Evolutionary conservation across 441 rosid genomes (phyloP).

Genomic region (Aquilaria agallochum): DNA sequence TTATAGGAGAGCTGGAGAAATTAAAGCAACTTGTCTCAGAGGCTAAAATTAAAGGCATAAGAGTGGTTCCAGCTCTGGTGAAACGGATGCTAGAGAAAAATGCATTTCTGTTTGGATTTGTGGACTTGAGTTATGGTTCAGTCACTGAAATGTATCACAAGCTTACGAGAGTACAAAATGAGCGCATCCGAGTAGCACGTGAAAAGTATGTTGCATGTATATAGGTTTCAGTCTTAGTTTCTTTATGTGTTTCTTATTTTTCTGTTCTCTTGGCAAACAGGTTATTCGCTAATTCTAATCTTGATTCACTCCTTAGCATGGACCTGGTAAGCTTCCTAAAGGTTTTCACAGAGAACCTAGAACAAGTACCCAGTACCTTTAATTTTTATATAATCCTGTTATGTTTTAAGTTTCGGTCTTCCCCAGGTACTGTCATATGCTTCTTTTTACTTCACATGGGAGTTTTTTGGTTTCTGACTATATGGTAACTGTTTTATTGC

Average conservation of each 20-base stretch:
- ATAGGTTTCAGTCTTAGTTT: neutral
- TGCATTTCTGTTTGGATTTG: constrained; percentile 67
- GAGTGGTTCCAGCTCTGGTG: constrained; percentile 45
- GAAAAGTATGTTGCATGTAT: constrained; percentile 35
- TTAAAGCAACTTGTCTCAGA: constrained; percentile 55
- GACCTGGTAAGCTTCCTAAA: constrained; percentile 51
- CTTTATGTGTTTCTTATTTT: constrained; percentile 1
- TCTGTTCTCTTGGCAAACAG: constrained; percentile 28
- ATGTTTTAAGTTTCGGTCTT: neutral
- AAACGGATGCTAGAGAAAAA: constrained; percentile 62
- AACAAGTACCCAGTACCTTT: neutral
- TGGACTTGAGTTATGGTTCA: constrained; percentile 48
- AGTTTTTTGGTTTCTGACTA: neutral
- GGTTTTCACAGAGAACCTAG: neutral
- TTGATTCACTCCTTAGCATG: constrained; percentile 60
- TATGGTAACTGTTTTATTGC: constrained; percentile 7
- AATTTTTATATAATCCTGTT: neutral
- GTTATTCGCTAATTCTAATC: constrained; percentile 41
- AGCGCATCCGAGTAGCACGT: constrained; percentile 50
- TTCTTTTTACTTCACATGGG: too few species aligned
- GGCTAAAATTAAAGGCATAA: constrained; percentile 44
- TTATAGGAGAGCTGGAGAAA: constrained; percentile 67
- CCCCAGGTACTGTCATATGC: too few species aligned
- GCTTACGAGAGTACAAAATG: constrained; percentile 51
- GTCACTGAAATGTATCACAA: constrained; percentile 38